Base-by-base conservation (phyloP, 805 yeast species). In the Hanseniaspora guilliermondii region DNA sequence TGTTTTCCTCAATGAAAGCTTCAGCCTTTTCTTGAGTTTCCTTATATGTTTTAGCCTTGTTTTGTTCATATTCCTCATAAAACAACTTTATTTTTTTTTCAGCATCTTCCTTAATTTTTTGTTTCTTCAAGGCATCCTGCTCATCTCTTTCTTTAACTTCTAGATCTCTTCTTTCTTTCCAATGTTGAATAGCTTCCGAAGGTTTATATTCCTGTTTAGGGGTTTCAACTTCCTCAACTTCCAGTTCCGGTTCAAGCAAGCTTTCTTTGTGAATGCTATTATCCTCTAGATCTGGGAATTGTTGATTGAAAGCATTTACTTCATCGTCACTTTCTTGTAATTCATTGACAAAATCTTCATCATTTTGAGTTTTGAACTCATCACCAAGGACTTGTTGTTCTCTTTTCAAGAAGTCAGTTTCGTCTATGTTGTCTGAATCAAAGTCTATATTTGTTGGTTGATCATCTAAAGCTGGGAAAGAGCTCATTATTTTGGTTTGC, bases 11-110 rank as follows among this genome's bases (percentile, higher is more conserved):
- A 58, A 85, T 66, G 65, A 83, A 88, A 57, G 77, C 79, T 60
- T 78, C 80, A 61, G 87, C 86, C 60, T 84, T 93, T 50, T 73
- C 72, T 65, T 75, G 73, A 12, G 85, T 82, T 56, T 76, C 75
- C 57, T 78, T 81, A 55, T 82, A 71, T 50, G 80, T 78, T 59
- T 76, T 76, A 53, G 87, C 91, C 68, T 81, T 84, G 72, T 89
- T 89, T 64, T 76, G 73, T 71, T 87, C 88, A 74, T 91, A 91
- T 64, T 82, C 83, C 62, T 87, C 95, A 68, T 91, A 91, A 68
- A 91, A 91, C 59, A 85, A 95, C 66, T 91, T 96, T 63, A 88
- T 79, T 53, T 87, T 82, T 65, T 81, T 80, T 63, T 79, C 78
- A 9, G 97, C 97, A 58, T 83, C 82, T 50, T 78, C 76, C 55